Base-by-base conservation (phyloP, 208 protist genomes). In the Trypanosoma cruzi region DNA sequence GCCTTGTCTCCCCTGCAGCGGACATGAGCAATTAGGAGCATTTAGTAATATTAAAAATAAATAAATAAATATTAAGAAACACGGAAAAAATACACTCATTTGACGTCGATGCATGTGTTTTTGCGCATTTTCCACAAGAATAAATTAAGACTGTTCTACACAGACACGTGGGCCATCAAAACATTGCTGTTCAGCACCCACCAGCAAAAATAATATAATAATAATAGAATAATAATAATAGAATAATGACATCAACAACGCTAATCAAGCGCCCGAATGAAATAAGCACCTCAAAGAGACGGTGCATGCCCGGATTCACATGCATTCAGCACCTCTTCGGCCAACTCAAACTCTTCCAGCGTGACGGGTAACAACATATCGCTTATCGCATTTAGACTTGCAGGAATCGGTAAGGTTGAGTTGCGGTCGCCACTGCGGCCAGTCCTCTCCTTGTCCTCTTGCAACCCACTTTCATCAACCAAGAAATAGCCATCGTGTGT, bases 401-500 rank as follows among this genome's bases (percentile, higher is more conserved):
- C 4, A 10, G 65, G 65, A 49, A 59, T 4, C 2, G 37, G 28
- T 22, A 52, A 29, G n/a, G 0, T 28, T 36, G 20, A 6, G 26
- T 52, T 36, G 2, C 26, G 6, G 31, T 26, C 44, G 18, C 6
- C 36, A 13, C 0, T 18, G 16, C 13, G 36, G n/a, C n/a, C n/a
- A n/a, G n/a, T n/a, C n/a, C n/a, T n/a, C n/a, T 46, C 34, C 4
- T 34, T 14, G 3, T 68, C 34, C n/a, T 10, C 11, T 28, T 26
- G 22, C 32, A 66, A 54, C n/a, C 0, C 16, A 8, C 31, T 2
- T 10, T 34, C 2, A 44, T 56, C 29, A 24, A 71, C 18, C 0
- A n/a, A 44, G 42, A 63, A 63, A 55, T 20, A 40, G n/a, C 65
- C 65, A 29, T 44, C 55, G 44, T 71, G 52, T 50, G 55, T 54